A percentile compares a stretch with the other conserved stretches of the same genome.
phyloP scores from a whole-genome alignment of 2,329 filamentous ascomycete species.

The Phaeosphaeria sp. region DNA sequence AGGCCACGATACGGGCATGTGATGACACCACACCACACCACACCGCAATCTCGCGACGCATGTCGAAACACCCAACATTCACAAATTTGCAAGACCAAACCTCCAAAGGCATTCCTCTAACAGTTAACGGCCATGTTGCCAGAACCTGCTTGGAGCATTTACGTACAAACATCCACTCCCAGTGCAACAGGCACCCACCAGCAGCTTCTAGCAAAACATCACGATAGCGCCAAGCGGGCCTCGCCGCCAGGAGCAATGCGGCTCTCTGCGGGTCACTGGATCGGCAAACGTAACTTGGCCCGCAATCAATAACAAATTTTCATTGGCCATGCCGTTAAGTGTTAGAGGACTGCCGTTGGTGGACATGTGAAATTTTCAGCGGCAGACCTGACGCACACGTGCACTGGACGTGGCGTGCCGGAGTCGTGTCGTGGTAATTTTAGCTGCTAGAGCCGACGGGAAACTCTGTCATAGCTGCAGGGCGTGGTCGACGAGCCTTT shows the following conservation, averaged over 20 bases:
- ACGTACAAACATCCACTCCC: constrained; percentile 31
- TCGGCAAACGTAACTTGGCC: constrained; percentile 6
- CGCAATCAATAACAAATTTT: constrained; percentile 11
- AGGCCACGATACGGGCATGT: not conserved
- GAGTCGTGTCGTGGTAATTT: not conserved
- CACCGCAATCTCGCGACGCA: constrained; percentile 8
- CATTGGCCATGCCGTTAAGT: constrained; percentile 15
- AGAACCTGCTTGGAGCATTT: constrained; percentile 8
- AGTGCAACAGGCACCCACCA: constrained; percentile 9
- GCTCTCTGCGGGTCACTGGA: not conserved
- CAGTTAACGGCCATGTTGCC: constrained; percentile 22
- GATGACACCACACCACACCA: constrained; percentile 1
- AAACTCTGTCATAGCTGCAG: constrained; percentile 9
- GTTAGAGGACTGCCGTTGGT: constrained; percentile 19
- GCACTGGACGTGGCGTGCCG: too few relatives aligned
- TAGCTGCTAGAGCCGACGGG: constrained; percentile 11
- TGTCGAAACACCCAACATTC: constrained; percentile 10
- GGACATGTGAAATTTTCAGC: constrained; percentile 9
- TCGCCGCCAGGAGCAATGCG: not conserved
- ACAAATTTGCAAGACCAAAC: constrained; percentile 14
- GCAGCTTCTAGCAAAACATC: constrained; percentile 7
- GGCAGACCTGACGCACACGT: not conserved
- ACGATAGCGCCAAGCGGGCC: not conserved
- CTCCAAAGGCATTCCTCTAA: constrained; percentile 26
- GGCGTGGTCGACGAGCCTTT: constrained; percentile 8